Evolutionary conservation across 1,284 basidiomycete genomes (phyloP).

Genomic region (Ganoderma multipileum): DNA sequence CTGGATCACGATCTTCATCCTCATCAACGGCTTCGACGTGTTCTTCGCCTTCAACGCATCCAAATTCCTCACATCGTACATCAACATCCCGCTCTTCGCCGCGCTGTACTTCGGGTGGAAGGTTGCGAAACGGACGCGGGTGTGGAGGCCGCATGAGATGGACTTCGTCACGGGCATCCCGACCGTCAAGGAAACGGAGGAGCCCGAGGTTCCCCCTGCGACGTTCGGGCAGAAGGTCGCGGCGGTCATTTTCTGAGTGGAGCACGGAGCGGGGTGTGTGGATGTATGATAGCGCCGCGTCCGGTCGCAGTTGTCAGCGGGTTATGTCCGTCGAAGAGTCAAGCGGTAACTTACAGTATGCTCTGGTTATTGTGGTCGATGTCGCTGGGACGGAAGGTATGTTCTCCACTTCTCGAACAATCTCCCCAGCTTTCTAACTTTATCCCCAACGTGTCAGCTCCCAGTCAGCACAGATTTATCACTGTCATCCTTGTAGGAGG

Average conservation of each 20-base stretch:
- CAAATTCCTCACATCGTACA: conserved; percentile 64
- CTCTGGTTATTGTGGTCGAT: neutral
- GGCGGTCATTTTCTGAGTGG: conserved; percentile 44
- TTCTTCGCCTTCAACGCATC: conserved; percentile 60
- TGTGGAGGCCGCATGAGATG: conserved; percentile 60
- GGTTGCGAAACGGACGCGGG: conserved; percentile 56
- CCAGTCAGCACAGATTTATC: neutral
- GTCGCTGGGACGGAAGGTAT: neutral
- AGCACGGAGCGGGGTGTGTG: neutral
- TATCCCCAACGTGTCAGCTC: neutral
- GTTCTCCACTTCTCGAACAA: neutral
- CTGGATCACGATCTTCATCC: conserved; percentile 50
- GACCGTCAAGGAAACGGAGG: conserved; percentile 60
- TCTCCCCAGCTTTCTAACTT: neutral
- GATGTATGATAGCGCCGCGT: neutral
- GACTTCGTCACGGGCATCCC: conserved; percentile 68
- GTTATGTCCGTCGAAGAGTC: neutral
- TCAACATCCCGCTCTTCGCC: conserved; percentile 59
- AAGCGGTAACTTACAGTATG: neutral
- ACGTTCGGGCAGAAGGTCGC: conserved; percentile 46
- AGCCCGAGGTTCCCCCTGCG: conserved; percentile 45
- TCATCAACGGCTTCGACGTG: conserved; percentile 45
- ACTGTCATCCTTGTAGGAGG: neutral
- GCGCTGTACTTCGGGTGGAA: conserved; percentile 59
- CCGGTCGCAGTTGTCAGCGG: too few species aligned